Conservation (phyloP, 306 rosid species). For the Lotus japonicus region DNA sequence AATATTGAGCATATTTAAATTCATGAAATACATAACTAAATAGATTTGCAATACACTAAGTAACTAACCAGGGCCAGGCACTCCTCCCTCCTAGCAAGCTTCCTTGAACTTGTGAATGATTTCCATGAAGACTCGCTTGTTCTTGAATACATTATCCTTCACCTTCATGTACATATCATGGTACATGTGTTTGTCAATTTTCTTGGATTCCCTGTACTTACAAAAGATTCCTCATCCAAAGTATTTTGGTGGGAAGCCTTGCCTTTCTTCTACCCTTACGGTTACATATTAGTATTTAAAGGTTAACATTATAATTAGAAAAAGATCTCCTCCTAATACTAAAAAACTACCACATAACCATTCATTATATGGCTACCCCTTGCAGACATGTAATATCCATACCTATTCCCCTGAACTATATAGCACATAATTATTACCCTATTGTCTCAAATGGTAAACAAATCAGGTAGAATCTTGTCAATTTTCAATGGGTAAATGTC, state of each 20-base stretch:
- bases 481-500: too few relatives aligned
- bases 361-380: not conserved
- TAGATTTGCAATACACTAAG: not conserved
- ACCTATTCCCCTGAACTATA: too few relatives aligned
- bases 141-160: conserved; percentile 41
- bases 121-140: conserved; percentile 40
- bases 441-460: not conserved
- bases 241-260: too few relatives aligned
- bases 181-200: conserved; percentile 41
- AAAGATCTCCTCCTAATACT: not conserved
- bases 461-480: too few relatives aligned
- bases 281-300: too few relatives aligned
- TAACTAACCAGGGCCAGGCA: conserved; percentile 32
- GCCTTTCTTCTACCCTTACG: too few relatives aligned
- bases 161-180: conserved; percentile 41
- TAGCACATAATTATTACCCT: not conserved
- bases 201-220: too few relatives aligned
- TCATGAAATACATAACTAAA: not conserved
- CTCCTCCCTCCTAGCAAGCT: conserved; percentile 31
- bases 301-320: too few relatives aligned
- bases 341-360: not conserved
- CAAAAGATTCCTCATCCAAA: too few relatives aligned
- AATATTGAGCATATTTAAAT: not conserved
- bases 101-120: conserved; percentile 41
- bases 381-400: not conserved